Evolutionary conservation across 1,284 basidiomycete species (phyloP), one percentile per base, ranked within the genome.

Genomic region (Trametes pubescens): DNA sequence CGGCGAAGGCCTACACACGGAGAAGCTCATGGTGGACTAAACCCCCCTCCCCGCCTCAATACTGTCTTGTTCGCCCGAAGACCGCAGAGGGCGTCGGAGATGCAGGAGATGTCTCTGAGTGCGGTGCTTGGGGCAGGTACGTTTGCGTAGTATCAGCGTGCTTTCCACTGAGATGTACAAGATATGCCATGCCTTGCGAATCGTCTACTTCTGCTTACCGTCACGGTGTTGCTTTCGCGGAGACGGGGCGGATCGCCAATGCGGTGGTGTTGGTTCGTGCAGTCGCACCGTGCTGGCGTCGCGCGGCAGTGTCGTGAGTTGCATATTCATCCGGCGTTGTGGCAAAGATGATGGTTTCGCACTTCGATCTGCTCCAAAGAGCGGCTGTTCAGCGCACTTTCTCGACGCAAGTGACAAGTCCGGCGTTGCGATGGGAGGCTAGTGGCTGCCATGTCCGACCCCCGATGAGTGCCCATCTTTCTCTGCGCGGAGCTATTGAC

Each of bases 1-100:
- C 74, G 89, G 88, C 65, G 92, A 94, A 78, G 92, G 92, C 52
- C 81, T 94, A 58, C 85, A 91, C 72, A 93, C 91, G 29, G 91
- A 92, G 73, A 85, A 84, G 73, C 85, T 90, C 84, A 83, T 91
- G 79, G 88, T 91, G 72, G 90, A 92, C 75, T 88, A 73, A 71
- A 58, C 51, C 13, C 46, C 37, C 32, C 6, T 18, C 29, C 32
- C 48, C 2, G 1, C 26, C 18, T 10, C 24, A 4, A 26, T 16
- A 7, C 49, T 16, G 22, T 51, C 37, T 29, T 26, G 16, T 53
- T 18, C 47, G 26, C 29, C 37, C 16, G 65, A 46, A 62, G 40
- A 29, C 40, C 60, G 52, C 54, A 52, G 46, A 37, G 6, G 35
- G n/a, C 29, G 18, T 54, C 34, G 46, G 44, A 51, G 58, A 29